Conservation (phyloP, 225 moss, liverwort and hornwort species). For the Pseudoscleropodium purum region DNA sequence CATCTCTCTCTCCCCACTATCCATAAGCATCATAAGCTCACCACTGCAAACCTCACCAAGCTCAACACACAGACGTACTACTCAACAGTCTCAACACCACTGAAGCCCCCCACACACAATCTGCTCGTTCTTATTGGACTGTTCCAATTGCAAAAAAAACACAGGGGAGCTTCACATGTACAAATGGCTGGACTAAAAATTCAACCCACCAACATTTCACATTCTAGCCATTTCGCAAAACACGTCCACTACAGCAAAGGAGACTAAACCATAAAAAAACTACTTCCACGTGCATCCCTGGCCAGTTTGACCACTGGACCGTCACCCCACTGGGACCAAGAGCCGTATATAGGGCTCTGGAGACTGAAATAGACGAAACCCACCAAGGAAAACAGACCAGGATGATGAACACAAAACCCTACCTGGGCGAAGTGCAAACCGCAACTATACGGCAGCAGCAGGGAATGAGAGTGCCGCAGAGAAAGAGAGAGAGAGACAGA, state of each 20-base stretch:
- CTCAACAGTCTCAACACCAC: not conserved
- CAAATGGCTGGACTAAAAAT: not conserved
- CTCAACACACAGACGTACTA: not conserved
- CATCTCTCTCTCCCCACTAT: not conserved
- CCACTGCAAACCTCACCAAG: not conserved
- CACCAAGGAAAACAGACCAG: not conserved
- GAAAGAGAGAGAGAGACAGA: not conserved
- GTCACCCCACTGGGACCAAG: not conserved
- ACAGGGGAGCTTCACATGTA: not conserved
- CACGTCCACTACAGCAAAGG: not conserved
- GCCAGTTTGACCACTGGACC: not conserved
- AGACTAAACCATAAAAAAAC: not conserved
- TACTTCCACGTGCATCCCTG: not conserved
- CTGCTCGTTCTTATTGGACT: not conserved
- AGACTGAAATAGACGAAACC: not conserved
- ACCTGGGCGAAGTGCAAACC: slow-evolving; percentile 3
- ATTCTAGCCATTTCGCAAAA: slow-evolving; percentile 7
- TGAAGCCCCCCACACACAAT: not conserved
- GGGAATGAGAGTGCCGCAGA: not conserved
- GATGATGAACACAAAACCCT: slow-evolving; percentile 18
- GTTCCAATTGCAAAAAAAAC: not conserved
- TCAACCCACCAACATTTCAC: not conserved
- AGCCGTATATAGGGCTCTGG: not conserved
- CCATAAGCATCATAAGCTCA: not conserved
- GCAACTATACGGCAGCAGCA: not conserved